Conservation (phyloP, 495 filamentous ascomycete species). For the Lasiosphaeria miniovina region DNA sequence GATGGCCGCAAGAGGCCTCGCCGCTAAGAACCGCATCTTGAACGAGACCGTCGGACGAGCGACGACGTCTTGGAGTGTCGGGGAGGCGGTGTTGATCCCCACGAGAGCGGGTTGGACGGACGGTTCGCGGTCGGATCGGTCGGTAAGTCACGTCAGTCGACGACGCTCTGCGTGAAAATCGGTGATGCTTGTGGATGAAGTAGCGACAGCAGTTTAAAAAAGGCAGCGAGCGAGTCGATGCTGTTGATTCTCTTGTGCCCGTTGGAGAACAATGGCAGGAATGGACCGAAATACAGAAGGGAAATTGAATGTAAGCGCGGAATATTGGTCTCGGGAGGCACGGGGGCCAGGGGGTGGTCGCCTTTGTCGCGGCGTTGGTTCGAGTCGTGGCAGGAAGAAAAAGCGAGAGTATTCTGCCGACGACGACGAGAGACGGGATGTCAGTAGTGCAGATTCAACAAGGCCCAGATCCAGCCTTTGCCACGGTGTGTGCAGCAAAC, state of each 20-base stretch:
- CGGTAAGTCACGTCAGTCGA: background rate
- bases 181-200: background rate
- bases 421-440: background rate
- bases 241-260: background rate
- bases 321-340: background rate
- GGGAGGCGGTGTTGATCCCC: slow-evolving; percentile 2
- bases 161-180: background rate
- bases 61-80: background rate
- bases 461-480: slow-evolving; percentile 7
- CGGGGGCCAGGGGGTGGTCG: background rate
- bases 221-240: background rate
- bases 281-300: slow-evolving; percentile 3
- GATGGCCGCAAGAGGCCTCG: slow-evolving; percentile 35
- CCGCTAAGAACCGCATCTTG: slow-evolving; percentile 37
- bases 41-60: background rate
- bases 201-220: background rate
- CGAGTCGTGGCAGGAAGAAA: slow-evolving; percentile 22
- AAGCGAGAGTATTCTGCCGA: slow-evolving; percentile 31
- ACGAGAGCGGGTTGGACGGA: background rate
- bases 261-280: slow-evolving; percentile 7
- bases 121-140: slow-evolving; percentile 9
- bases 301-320: background rate
- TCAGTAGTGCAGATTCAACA: background rate
- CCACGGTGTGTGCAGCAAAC: slow-evolving; percentile 6
- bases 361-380: background rate